These are phyloP conservation scores for Silene uniflora DNA, from an alignment of 148 eudicot genomes.

Conservation along the genomic window DNA sequence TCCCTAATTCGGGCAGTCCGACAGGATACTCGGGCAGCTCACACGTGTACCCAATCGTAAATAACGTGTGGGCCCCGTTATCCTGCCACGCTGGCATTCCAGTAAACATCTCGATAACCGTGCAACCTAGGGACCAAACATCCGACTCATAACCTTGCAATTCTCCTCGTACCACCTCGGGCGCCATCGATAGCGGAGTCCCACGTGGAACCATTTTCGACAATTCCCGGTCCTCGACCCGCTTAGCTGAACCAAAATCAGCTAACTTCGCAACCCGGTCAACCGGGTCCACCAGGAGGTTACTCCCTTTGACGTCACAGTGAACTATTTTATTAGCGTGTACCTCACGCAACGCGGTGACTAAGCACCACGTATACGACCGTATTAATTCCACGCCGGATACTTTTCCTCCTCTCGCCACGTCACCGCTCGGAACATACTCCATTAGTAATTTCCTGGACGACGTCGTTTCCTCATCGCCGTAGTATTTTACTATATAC, in stretches of 20 bases:
- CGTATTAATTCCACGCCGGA: constrained; percentile 41
- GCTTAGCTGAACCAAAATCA: constrained; percentile 65
- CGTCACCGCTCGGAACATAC: constrained; percentile 64
- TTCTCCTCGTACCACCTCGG: constrained; percentile 75
- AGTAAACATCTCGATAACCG: constrained; percentile 78
- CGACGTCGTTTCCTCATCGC: constrained; percentile 42
- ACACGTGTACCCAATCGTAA: constrained; percentile 46
- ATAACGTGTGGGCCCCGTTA: constrained; percentile 42
- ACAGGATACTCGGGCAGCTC: constrained; percentile 48
- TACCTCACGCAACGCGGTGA: constrained; percentile 39
- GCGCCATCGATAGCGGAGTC: constrained; percentile 91
- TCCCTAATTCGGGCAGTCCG: constrained; percentile 37
- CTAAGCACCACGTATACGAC: constrained; percentile 49
- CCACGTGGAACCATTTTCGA: constrained; percentile 47
- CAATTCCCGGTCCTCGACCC: not conserved
- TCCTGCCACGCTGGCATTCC: constrained; percentile 71
- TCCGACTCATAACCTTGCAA: constrained; percentile 66
- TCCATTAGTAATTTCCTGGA: constrained; percentile 58
- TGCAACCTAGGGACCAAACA: constrained; percentile 80
- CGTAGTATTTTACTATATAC: constrained; percentile 47
- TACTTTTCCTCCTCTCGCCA: constrained; percentile 26
- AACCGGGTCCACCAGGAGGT: constrained; percentile 42
- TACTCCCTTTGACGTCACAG: constrained; percentile 73
- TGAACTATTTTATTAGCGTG: constrained; percentile 59
- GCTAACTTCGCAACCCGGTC: constrained; percentile 50